A percentile compares a stretch with the other conserved stretches of the same genome.
Conservation (phyloP, 306 rosid species). For the Oxytropis ochrocephala region DNA sequence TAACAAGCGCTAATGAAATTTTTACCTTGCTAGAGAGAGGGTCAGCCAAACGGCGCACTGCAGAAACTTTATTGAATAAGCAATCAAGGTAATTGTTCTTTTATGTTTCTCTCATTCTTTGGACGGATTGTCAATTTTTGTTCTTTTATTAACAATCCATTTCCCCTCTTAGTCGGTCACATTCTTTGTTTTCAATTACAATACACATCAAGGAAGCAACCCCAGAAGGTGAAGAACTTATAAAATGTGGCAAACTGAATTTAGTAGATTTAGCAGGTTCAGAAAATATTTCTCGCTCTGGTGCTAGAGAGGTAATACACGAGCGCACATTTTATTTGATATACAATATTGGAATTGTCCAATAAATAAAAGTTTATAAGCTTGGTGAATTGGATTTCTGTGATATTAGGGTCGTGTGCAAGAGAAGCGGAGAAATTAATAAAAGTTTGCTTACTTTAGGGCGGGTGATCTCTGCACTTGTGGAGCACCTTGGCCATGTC, state of each 20-base stretch:
- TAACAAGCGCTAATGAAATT: conserved; percentile 82
- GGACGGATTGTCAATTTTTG: neutral
- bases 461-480: conserved; percentile 88
- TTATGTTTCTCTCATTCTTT: neutral
- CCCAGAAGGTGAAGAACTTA: conserved; percentile 95
- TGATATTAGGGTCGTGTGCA: conserved; percentile 81
- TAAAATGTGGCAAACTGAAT: conserved; percentile 94
- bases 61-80: conserved; percentile 89
- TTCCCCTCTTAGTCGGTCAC: conserved; percentile 75
- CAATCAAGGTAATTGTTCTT: conserved; percentile 65
- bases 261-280: conserved; percentile 97
- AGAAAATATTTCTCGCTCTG: conserved; percentile 96
- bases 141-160: neutral
- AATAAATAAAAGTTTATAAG: neutral
- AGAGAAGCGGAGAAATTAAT: conserved; percentile 99
- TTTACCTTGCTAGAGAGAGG: conserved; percentile 85
- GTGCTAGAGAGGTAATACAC: conserved; percentile 86
- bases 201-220: conserved; percentile 97
- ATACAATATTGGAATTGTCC: neutral
- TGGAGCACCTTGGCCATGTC: conserved; percentile 95
- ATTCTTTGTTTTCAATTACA: conserved; percentile 90
- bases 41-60: conserved; percentile 91
- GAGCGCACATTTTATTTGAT: neutral
- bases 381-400: neutral
- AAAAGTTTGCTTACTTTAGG: conserved; percentile 96